Evolutionary conservation across 306 rosid genomes (phyloP), one percentile per base, ranked within the genome.

Genomic region (Vicia faba): DNA sequence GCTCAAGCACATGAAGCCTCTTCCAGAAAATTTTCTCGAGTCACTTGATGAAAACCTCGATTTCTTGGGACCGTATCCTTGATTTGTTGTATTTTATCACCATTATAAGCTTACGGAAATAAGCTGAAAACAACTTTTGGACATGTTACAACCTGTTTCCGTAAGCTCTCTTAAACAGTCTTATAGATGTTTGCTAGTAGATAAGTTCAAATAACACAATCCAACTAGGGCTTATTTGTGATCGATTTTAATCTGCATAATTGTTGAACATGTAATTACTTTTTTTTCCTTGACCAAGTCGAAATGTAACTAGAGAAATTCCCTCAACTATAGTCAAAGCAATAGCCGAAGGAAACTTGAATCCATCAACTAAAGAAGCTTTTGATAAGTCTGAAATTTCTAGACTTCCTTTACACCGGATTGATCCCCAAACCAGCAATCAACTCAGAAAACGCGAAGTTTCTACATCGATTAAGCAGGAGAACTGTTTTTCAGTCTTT

Each of bases 31-130:
- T 41, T 84, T 83, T 77, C 81, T 83, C 3, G 79, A 82, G 66
- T 84, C 83, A 66, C 79, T 81, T 53, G 82, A 80, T 18, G 82
- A 87, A 71, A 82, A 83, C 43, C 78, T 87, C 25, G 89, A 87
- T 75, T 92, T 89, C 71, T 76, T 92, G 80, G 98, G 98, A 80
- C 98, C 88, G 96, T 89, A 92, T 92, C 98, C 92, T 84, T 64
- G 9, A 59, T 26, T 38, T 46, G 18, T 50, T 20, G 7, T 45
- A 39, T 64, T 38, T 40, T 40, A 4, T 41, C 26, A 8, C 26
- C 75, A 36, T 67, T 66, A 15, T 7, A 48, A 48, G 53, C 45
- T 46, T 46, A 46, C 14, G 18, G 7, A 13, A 46, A 15, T 15
- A 46, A 6, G 51, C 8, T 46, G 51, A 14, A 14, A 46, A 15